A percentile compares a stretch with the other conserved stretches of the same genome.
phyloP scores from a whole-genome alignment of 768 basidiomycete species.

The Pisolithus marmoratus region DNA sequence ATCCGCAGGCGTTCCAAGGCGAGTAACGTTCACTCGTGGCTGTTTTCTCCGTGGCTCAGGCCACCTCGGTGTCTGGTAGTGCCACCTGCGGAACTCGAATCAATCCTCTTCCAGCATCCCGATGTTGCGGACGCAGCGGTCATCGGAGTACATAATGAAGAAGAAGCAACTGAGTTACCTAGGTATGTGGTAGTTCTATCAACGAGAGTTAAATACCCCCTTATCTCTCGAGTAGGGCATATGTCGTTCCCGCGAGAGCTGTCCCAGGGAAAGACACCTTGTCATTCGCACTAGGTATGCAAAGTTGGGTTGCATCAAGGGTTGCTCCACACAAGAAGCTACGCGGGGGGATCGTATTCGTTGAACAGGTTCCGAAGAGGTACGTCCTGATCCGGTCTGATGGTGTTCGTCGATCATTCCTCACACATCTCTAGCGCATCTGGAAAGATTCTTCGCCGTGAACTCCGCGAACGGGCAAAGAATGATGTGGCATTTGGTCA shows the following conservation, averaged over 20 bases:
- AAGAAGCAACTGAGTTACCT: conserved; percentile 78
- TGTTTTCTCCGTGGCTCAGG: neutral
- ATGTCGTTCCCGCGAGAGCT: conserved; percentile 35
- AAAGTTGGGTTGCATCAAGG: conserved; percentile 59
- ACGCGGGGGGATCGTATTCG: conserved; percentile 64
- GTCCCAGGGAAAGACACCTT: conserved; percentile 13
- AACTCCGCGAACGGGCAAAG: conserved; percentile 65
- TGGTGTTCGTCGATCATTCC: neutral
- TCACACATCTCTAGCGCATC: conserved; percentile 48
- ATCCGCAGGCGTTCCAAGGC: conserved; percentile 71
- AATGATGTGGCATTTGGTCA: conserved; percentile 37
- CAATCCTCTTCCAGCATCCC: conserved; percentile 66
- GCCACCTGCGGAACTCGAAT: conserved; percentile 82
- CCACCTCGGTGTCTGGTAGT: conserved; percentile 38
- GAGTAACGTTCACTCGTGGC: conserved; percentile 6
- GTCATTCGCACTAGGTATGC: conserved; percentile 45
- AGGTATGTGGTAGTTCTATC: conserved; percentile 32
- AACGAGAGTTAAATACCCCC: neutral
- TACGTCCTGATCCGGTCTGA: neutral
- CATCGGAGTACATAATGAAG: conserved; percentile 61
- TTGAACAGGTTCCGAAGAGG: conserved; percentile 40
- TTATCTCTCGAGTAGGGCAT: conserved; percentile 40
- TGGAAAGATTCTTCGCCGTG: conserved; percentile 82
- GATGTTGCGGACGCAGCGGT: conserved; percentile 78
- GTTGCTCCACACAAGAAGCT: conserved; percentile 74